Evolutionary conservation across 2,329 filamentous ascomycete species (phyloP), one percentile per base, ranked within the genome.

Genomic region (Cryphonectria radicalis): DNA sequence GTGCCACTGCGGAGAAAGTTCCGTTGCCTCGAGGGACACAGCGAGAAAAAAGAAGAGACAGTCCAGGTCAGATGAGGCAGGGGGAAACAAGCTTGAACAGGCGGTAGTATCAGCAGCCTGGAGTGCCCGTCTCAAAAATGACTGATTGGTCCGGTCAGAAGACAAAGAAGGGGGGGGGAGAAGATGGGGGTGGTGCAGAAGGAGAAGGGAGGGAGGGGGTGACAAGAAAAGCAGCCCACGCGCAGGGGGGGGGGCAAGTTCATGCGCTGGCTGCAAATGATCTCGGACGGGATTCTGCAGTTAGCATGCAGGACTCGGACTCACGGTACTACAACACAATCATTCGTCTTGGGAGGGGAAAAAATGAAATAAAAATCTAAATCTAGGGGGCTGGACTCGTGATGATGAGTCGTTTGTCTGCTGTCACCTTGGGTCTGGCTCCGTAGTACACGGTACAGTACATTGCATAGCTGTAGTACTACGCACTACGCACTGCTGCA

Each of bases 221-320:
- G 35, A 62, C 59, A 62, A 62, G 59, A 19, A 62, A 14, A 19
- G 17, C 19, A 62, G 32, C 5, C 35, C 59, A 35, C 59, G 59
- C 59, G 32, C 35, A 62, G 59, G 35, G 59, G 35, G 55, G 59
- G 59, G 28, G 28, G 28, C 40, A 13, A 4, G 59, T 62, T 62
- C 35, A 62, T 62, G 59, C 59, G 59, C 59, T 40, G 59, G 59
- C 59, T 62, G 59, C 59, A 62, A 40, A 35, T 62, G 59, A 40
- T 62, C 59, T 62, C 14, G 19, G 35, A 22, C 43, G 43, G 43
- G 43, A 50, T 50, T 17, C 19, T 35, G 25, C 32, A 17, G 19
- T 62, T n/a, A 62, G 46, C 8, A 50, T n/a, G 46, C 46, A 50
- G 46, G 3, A 50, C 46, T 50, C 46, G 46, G 3, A 50, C 46